Evolutionary conservation across 306 rosid genomes (phyloP), one percentile per base, ranked within the genome.

Genomic region (Pterocarpus macrocarpus): DNA sequence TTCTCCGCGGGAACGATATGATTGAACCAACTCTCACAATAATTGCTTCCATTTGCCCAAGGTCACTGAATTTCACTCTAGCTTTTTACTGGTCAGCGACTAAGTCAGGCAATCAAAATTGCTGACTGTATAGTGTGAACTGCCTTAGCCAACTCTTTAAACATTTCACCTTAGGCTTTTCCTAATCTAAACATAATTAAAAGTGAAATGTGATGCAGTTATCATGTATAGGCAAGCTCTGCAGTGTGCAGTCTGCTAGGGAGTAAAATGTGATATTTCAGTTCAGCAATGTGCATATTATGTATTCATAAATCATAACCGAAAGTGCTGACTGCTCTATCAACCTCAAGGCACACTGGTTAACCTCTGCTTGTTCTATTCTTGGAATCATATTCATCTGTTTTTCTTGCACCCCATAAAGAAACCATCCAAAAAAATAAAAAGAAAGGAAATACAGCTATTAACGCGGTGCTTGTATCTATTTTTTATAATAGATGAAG

Each of bases 101-200:
- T 67, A 38, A 72, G 84, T 80, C 80, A 44, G 49, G 65, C 61
- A 63, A 12, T 3, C 36, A 52, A 49, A 39, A 34, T 2, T 63
- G 62, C 14, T 49, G 32, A 33, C 30, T 49, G 28, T 22, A 22
- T 0, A 22, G 28, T 22, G 28, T 22, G 28, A 22, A 22, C 28
- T 22, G 28, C 28, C 28, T 22, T 22, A 22, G 28, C 28, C 28
- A 22, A 22, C 28, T 22, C 28, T 22, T 22, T 1, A 22, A 22
- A 22, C 28, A 22, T 22, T 22, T 22, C 28, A 22, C 28, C 28
- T 22, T 22, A 22, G 28, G 28, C 28, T 22, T 22, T 22, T 22
- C 28, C 28, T 22, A 22, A 22, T 22, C 28, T 22, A 22, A 22
- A 22, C 28, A 22, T 22, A 22, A 22, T 22, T 22, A 22, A 22